phyloP scores from a whole-genome alignment of 1,139 yeast species.

The Blastobotrys elegans region DNA sequence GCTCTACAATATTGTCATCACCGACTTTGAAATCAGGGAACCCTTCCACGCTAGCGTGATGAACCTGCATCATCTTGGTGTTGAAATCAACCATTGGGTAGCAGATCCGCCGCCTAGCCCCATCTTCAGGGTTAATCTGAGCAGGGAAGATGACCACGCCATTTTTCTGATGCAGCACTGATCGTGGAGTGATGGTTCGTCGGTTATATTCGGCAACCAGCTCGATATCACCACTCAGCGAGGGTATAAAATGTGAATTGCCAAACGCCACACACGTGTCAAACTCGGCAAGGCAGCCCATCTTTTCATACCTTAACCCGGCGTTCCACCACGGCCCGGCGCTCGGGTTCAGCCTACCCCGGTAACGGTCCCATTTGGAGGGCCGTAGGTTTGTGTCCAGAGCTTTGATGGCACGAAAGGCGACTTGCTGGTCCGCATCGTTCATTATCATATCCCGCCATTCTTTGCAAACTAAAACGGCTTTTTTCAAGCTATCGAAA shows the following conservation, averaged over 20 bases:
- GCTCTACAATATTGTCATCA: not conserved
- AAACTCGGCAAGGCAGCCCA: too few relatives aligned
- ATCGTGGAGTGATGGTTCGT: constrained; percentile 1
- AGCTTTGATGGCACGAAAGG: not conserved
- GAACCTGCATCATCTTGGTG: not conserved
- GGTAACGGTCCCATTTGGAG: not conserved
- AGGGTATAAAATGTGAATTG: too few relatives aligned
- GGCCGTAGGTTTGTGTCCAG: constrained; percentile 2
- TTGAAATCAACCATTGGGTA: constrained; percentile 3
- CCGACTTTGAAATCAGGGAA: constrained; percentile 2
- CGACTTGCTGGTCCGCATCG: not conserved
- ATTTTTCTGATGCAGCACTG: constrained; percentile 1
- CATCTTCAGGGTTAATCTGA: constrained; percentile 1
- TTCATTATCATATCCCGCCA: constrained; percentile 1
- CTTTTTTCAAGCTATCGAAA: not conserved
- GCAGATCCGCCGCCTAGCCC: not conserved
- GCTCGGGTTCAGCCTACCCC: not conserved
- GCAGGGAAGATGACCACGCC: constrained; percentile 3
- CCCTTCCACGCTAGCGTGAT: not conserved
- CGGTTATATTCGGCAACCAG: constrained; percentile 8
- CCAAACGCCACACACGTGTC: too few relatives aligned
- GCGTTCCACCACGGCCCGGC: constrained; percentile 7
- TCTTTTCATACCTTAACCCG: not conserved
- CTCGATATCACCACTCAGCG: not conserved
- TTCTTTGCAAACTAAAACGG: not conserved